Base-by-base conservation (phyloP, 2,329 filamentous ascomycete species). In the Claviceps pazoutovae region DNA sequence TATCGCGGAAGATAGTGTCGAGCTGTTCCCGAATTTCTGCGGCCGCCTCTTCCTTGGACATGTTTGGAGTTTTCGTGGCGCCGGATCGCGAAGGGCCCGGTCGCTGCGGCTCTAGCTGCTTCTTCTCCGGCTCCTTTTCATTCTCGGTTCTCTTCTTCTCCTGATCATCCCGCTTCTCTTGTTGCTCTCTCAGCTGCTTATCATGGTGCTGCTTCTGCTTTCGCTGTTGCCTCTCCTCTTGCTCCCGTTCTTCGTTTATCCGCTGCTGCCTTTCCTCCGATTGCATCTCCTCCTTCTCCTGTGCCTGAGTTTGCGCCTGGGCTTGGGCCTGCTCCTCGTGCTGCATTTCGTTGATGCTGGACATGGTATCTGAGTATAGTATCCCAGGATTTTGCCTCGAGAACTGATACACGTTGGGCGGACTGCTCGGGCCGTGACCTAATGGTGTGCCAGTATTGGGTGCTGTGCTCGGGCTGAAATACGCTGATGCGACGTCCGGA, bases 1-100 rank as follows among this genome's bases (percentile, higher is more conserved):
- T 83, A 57, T 83, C 79, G 56, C 85, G 80, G 61, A 91, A 93
- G 11, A 88, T 84, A 51, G 71, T 73, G 52, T 76, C 76, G 41
- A 84, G 63, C n/a, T 79, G 76, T 41, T 72, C 71, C 58, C 83
- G 79, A 58, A 83, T 82, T 60, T 84, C 82, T 56, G 86, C 82
- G 60, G 83, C 70, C 38, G 74, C 70, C 26, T 74, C 72, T 36
- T 73, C 65, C 57, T 82, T 77, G 57, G 81, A 76, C n/a, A 48
- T 26, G 56, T 85, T 74, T 41, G 77, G 75, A 14, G 57, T 53
- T 62, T 79, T 74, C 23, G 71, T 68, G 48, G 74, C 68, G 48
- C 75, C 74, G 42, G 71, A 59, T n/a, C 45, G 51, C 4, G 50
- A 51, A 42, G 45, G 13, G 14, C 50, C 16, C 26, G 51, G 8